These are phyloP conservation scores for Candida caryicola DNA, from an alignment of 805 yeast genomes.

Conservation along the genomic window DNA sequence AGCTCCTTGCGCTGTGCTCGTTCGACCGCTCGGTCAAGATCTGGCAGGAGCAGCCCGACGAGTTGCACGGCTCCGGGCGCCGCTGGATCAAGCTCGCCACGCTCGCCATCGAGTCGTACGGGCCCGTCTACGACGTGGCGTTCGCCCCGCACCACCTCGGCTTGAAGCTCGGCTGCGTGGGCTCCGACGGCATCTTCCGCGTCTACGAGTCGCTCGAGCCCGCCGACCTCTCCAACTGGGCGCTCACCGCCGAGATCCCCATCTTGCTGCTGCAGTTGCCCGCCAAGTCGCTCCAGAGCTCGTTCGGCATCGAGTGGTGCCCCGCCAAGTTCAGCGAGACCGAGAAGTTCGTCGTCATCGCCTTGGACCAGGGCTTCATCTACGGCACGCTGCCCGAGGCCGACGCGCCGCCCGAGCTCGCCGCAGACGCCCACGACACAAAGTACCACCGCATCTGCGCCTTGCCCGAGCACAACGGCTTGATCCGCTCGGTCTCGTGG, in stretches of 20 bases:
- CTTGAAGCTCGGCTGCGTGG: slow-evolving; percentile 78
- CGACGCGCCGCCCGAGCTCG: slow-evolving; percentile 2
- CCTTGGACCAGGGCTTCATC: slow-evolving; percentile 83
- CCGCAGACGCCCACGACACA: not conserved
- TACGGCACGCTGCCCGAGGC: slow-evolving; percentile 36
- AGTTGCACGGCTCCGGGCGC: slow-evolving; percentile 70
- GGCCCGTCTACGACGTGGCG: slow-evolving; percentile 85
- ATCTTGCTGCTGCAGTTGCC: slow-evolving; percentile 64
- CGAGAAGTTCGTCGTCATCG: slow-evolving; percentile 81
- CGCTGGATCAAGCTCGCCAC: slow-evolving; percentile 79
- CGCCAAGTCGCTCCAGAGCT: slow-evolving; percentile 77
- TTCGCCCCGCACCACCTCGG: slow-evolving; percentile 88
- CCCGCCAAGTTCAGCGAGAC: slow-evolving; percentile 71
- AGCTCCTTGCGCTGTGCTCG: slow-evolving; percentile 81
- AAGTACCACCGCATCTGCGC: slow-evolving; percentile 57
- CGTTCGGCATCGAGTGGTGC: slow-evolving; percentile 87
- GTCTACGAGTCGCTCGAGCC: slow-evolving; percentile 89
- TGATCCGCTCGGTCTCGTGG: slow-evolving; percentile 89
- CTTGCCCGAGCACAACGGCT: slow-evolving; percentile 80
- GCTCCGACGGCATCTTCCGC: slow-evolving; percentile 82
- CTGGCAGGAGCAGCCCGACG: slow-evolving; percentile 89
- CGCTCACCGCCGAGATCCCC: slow-evolving; percentile 66
- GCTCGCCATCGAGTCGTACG: slow-evolving; percentile 73
- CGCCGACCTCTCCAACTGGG: slow-evolving; percentile 81
- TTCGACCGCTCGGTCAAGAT: slow-evolving; percentile 85